phyloP scores from a whole-genome alignment of 176 grass and related monocot genomes.

The maize (Zea mays) region DNA sequence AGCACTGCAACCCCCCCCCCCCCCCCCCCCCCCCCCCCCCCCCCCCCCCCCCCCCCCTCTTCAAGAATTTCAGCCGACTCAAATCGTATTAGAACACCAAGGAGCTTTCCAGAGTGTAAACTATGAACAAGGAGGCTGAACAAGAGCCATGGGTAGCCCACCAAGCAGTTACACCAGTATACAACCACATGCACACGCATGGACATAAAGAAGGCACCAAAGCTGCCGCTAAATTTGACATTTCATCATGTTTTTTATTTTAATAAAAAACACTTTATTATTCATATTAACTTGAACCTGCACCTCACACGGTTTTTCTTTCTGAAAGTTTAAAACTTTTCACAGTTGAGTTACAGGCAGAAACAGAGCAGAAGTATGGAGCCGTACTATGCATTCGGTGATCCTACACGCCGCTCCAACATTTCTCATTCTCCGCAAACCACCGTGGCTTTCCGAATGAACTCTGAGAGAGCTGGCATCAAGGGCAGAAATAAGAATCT shows the following conservation, averaged over 20 bases:
- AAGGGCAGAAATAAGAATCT: not conserved
- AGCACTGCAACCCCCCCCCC: not conserved
- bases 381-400: not conserved
- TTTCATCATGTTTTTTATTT: not conserved
- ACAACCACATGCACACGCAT: not conserved
- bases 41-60: too few relatives aligned
- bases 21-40: too few relatives aligned
- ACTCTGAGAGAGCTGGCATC: not conserved
- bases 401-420: not conserved
- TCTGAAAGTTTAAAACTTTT: constrained; percentile 2
- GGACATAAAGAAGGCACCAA: not conserved
- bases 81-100: not conserved
- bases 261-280: not conserved
- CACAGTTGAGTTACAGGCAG: not conserved
- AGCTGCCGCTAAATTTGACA: not conserved
- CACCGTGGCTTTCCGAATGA: not conserved
- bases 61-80: not conserved
- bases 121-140: not conserved
- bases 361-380: constrained; percentile 3
- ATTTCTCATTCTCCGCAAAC: not conserved
- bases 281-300: constrained; percentile 22
- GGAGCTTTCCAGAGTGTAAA: not conserved
- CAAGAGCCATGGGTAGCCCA: not conserved
- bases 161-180: not conserved
- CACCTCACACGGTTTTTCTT: not conserved